These are phyloP conservation scores for Pseudopithomyces maydicus DNA, from an alignment of 2,329 filamentous ascomycete genomes.

Conservation along the genomic window DNA sequence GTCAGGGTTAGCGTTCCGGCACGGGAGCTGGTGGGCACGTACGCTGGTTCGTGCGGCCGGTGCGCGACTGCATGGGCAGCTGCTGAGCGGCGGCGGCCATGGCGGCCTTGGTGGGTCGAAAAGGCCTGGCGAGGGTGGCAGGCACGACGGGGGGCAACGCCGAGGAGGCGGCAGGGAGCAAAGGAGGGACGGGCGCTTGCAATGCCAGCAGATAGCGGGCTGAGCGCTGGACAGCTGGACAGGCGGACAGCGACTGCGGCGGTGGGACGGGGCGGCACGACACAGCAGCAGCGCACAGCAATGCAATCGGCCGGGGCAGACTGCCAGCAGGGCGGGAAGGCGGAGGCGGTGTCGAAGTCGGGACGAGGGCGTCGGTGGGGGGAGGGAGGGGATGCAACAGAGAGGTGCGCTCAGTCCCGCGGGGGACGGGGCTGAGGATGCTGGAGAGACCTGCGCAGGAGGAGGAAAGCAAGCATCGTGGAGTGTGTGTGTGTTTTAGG, in stretches of 20 bases:
- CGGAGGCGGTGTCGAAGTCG: not conserved
- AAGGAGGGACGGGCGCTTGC: not conserved
- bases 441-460: conserved; percentile 49
- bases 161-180: conserved; percentile 14
- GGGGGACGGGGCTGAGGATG: conserved; percentile 56
- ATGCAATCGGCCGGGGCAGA: no score
- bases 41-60: conserved; percentile 81
- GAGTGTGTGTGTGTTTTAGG: conserved; percentile 43
- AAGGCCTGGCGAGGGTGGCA: conserved; percentile 8
- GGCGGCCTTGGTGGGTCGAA: conserved; percentile 15
- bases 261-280: no score
- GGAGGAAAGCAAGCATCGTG: conserved; percentile 46
- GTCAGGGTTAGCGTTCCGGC: conserved; percentile 13
- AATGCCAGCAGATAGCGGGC: no score
- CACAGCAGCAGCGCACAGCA: not conserved
- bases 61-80: conserved; percentile 67
- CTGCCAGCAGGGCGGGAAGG: not conserved
- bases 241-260: no score
- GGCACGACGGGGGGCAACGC: conserved; percentile 16
- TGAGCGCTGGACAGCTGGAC: no score
- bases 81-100: conserved; percentile 54
- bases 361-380: not conserved
- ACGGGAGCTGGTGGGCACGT: conserved; percentile 51
- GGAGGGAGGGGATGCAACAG: not conserved
- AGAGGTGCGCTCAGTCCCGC: conserved; percentile 51